Evolutionary conservation across 257 asterid genomes (phyloP).

Genomic region (Dorcoceras hygrometricum): DNA sequence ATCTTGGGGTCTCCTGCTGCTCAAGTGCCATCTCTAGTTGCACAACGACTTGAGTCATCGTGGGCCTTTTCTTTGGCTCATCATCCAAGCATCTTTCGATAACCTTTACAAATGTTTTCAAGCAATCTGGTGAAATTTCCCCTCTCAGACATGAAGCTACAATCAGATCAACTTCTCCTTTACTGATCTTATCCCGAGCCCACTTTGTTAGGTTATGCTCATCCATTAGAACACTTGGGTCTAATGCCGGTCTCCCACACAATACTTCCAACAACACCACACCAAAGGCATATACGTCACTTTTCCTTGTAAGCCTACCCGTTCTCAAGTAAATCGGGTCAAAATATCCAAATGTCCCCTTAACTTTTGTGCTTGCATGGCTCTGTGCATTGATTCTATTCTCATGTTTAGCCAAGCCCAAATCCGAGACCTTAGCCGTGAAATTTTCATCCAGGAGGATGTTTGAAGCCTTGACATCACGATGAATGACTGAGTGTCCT

Average conservation of each 20-base stretch:
- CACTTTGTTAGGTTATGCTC: constrained; percentile 29
- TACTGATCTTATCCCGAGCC: constrained; percentile 32
- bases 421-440: constrained; percentile 42
- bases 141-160: constrained; percentile 28
- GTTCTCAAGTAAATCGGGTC: constrained; percentile 39
- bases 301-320: constrained; percentile 30
- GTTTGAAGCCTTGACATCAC: constrained; percentile 42
- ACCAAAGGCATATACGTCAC: constrained; percentile 45
- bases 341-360: constrained; percentile 43
- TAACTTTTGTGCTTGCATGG: constrained; percentile 34
- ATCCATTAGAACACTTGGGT: constrained; percentile 27
- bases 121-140: constrained; percentile 30
- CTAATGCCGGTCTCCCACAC: constrained; percentile 39
- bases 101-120: constrained; percentile 30
- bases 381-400: constrained; percentile 22
- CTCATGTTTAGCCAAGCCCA: constrained; percentile 39
- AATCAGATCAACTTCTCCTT: constrained; percentile 34
- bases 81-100: constrained; percentile 34
- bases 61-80: constrained; percentile 35
- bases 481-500: constrained; percentile 34
- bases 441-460: constrained; percentile 36
- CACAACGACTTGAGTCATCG: constrained; percentile 34
- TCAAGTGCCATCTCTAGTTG: constrained; percentile 32
- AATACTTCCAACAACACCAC: constrained; percentile 42
- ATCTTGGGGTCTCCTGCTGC: constrained; percentile 28